Evolutionary conservation across 2,329 filamentous ascomycete genomes (phyloP), one percentile per base, ranked within the genome.

Genomic region (Fusarium sacchari): DNA sequence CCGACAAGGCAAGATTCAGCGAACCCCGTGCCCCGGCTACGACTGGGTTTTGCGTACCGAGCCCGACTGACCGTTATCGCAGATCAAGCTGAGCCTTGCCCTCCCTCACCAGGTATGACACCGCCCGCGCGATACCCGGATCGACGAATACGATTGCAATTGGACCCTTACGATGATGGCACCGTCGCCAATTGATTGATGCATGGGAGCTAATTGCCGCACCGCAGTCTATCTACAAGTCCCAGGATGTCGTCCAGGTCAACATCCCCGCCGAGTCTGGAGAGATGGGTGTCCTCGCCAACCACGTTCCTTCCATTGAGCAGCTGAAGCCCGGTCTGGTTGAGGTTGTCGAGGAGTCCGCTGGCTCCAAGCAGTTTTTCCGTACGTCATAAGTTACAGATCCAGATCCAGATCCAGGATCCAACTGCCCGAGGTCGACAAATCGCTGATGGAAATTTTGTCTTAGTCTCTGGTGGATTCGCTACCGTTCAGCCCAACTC

Each of bases 271-370:
- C 96, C 82, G 96, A 97, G 85, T 97, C 95, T 73, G 96, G 96
- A 84, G 96, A 98, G 81, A 99, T 99, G 96, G 96, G 96, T 93
- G 93, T 99, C 80, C 93, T 99, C 83, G 96, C 96, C 84, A 97
- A 96, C 90, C 96, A 99, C 91, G 96, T 99, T 81, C 95, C 96
- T 76, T 95, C 95, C 72, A 98, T 99, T 82, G 96, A 99, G 90
- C 96, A 99, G 89, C 90, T 99, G 85, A 97, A 97, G 91, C 95
- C 96, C 71, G 96, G 96, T 81, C 87, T 98, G 78, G 90, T 99
- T 78, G 96, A 98, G 89, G 89, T 99, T 82, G 91, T 98, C 78
- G 96, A 98, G 89, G 96, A 99, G 90, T 90, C 87, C 82, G 94
- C 94, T 82, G 88, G 88, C 82, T 88, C 84, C 93, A 99, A 99